Conservation (phyloP, 1,284 basidiomycete genomes). For the Malassezia restricta region DNA sequence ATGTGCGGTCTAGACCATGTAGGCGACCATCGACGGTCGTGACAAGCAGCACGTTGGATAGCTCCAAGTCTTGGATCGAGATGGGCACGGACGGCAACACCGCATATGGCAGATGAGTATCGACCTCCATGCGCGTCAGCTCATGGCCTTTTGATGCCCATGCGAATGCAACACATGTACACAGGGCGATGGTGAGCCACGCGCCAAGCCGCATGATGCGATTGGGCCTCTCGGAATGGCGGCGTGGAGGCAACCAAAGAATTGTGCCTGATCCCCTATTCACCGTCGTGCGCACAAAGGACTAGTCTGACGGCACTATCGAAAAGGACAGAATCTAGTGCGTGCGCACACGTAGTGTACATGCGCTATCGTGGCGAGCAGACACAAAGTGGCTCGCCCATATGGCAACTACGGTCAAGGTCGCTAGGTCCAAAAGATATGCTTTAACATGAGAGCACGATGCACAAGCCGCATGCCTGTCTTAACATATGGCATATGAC, state of each 20-base stretch:
- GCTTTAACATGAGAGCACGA: too few relatives aligned
- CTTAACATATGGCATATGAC: too few relatives aligned
- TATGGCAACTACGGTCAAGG: too few relatives aligned
- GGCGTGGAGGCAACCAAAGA: not conserved
- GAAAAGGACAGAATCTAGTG: too few relatives aligned
- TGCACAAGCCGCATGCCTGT: too few relatives aligned
- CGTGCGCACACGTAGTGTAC: too few relatives aligned
- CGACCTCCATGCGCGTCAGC: not conserved
- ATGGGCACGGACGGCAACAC: slow-evolving; percentile 4
- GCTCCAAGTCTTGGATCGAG: slow-evolving; percentile 49
- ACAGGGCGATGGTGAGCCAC: not conserved
- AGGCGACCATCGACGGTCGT: slow-evolving; percentile 82
- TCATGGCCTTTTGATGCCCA: not conserved
- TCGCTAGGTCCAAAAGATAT: too few relatives aligned
- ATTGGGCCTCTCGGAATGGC: not conserved
- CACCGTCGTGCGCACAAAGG: too few relatives aligned
- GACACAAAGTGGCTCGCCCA: too few relatives aligned
- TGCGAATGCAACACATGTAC: not conserved
- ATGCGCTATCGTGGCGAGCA: too few relatives aligned
- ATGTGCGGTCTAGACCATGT: slow-evolving; percentile 69
- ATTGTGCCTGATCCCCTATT: too few relatives aligned
- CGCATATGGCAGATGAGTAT: slow-evolving; percentile 7
- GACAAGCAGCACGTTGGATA: slow-evolving; percentile 66
- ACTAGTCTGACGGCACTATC: not conserved
- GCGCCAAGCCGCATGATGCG: slow-evolving; percentile 7